Evolutionary conservation across 2,329 filamentous ascomycete species (phyloP), one percentile per base, ranked within the genome.

Genomic region (Exophiala dermatitidis): DNA sequence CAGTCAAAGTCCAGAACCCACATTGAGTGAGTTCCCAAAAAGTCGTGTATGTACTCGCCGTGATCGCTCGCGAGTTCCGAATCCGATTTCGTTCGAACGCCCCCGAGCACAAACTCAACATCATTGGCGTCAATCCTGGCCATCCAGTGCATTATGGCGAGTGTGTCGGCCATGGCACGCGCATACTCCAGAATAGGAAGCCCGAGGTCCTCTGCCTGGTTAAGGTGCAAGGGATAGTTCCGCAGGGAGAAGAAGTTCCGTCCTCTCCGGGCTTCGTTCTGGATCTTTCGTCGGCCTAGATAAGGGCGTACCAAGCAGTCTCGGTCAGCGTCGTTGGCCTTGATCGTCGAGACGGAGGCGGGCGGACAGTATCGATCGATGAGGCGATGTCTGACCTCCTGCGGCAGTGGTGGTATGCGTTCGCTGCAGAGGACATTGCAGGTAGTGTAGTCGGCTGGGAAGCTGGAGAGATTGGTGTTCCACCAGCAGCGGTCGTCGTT

Each of bases 21-120:
- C 38, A 77, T 56, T 33, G 30, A 44, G 34, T 53, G 50, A 36
- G 10, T 12, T 31, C 48, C 51, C n/a, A 0, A 68, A 69, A 2
- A 74, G 61, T 31, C 10, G 34, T 48, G 46, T 28, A 41, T 36
- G 30, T 53, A 48, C 40, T 28, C n/a, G 31, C 29, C 7, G 26
- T 36, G 19, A 31, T 2, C 19, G 28, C 5, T 40, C 19, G 19
- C 19, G 19, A 19, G 19, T 19, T 9, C 38, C 38, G 26, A 41
- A 44, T 30, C 50, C 38, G 29, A 7, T 41, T 45, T 5, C 31
- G 42, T 26, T 40, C 28, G 57, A 10, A 34, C 10, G 8, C 54
- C 43, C 19, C 51, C 68, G 1, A 82, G 70, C 0, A 82, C 79
- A 57, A 80, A 82, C 46, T 82, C 76, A 1, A 82, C 69, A 45